Conservation (phyloP, 306 rosid species). For the Fragaria iinumae region DNA sequence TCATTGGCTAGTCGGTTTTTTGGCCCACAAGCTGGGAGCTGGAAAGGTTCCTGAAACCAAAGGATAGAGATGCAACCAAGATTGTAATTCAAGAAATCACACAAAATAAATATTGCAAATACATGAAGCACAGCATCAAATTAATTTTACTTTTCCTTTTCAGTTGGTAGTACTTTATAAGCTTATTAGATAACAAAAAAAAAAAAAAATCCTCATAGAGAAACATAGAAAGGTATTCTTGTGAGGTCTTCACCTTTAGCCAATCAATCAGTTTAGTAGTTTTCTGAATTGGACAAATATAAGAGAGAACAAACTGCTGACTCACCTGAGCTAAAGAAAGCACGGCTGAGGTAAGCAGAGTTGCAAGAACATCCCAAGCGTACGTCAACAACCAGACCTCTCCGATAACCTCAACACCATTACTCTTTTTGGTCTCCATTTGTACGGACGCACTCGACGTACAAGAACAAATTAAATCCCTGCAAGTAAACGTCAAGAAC, state of each 20-base stretch:
- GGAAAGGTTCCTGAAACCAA: conserved; percentile 14
- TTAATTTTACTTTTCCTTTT: neutral
- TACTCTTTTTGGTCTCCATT: conserved; percentile 35
- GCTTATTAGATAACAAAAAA: too few species aligned
- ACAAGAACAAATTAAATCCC: neutral
- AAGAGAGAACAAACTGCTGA: neutral
- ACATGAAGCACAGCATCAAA: too few species aligned
- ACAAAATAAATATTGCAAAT: neutral
- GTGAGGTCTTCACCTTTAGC: too few species aligned
- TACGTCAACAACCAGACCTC: conserved; percentile 30
- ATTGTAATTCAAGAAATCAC: neutral
- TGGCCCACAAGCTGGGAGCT: neutral
- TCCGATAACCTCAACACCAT: neutral
- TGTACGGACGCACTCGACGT: conserved; percentile 29
- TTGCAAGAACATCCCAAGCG: conserved; percentile 23
- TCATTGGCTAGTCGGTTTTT: neutral
- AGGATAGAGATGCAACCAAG: neutral
- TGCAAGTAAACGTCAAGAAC: conserved; percentile 19
- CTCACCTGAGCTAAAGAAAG: conserved; percentile 28
- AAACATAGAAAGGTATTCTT: too few species aligned
- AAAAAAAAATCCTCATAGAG: too few species aligned
- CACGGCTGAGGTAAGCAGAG: conserved; percentile 33
- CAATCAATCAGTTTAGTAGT: too few species aligned
- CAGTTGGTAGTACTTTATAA: too few species aligned
- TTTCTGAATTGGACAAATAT: neutral